Conservation (phyloP, 2,329 filamentous ascomycete species). For the Nemania abortiva region DNA sequence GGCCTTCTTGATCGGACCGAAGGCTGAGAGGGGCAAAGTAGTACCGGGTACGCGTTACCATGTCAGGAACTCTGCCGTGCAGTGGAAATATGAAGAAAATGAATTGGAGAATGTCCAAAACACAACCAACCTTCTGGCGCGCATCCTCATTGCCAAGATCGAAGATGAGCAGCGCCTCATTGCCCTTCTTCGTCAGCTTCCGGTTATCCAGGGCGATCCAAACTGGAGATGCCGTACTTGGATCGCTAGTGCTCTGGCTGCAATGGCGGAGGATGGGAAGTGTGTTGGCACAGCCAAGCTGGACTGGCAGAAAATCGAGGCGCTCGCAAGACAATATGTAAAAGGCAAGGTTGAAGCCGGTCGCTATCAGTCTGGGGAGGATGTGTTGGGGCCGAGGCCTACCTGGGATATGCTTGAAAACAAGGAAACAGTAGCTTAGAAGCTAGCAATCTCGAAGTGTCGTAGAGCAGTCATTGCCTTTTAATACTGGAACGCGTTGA, state of each 20-base stretch:
- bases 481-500: neutral
- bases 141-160: slow-evolving; percentile 19
- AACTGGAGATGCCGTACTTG: slow-evolving; percentile 16
- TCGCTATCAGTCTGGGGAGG: neutral
- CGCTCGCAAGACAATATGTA: slow-evolving; percentile 14
- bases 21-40: neutral
- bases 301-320: slow-evolving; percentile 11
- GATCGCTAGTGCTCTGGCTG: slow-evolving; percentile 4
- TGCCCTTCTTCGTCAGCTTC: neutral
- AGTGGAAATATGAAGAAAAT: neutral
- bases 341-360: neutral
- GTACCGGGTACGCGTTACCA: neutral
- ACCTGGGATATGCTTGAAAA: slow-evolving; percentile 18
- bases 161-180: slow-evolving; percentile 9
- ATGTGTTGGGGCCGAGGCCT: neutral
- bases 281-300: slow-evolving; percentile 13
- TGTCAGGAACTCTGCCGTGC: neutral
- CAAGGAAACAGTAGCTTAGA: slow-evolving; percentile 10
- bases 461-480: neutral
- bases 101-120: neutral
- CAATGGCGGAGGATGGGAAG: slow-evolving; percentile 2
- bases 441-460: neutral
- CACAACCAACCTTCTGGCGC: slow-evolving; percentile 1
- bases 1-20: slow-evolving; percentile 16
- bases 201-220: neutral